Conservation (phyloP, 78 protist species). For the Protostelium mycophagum region DNA sequence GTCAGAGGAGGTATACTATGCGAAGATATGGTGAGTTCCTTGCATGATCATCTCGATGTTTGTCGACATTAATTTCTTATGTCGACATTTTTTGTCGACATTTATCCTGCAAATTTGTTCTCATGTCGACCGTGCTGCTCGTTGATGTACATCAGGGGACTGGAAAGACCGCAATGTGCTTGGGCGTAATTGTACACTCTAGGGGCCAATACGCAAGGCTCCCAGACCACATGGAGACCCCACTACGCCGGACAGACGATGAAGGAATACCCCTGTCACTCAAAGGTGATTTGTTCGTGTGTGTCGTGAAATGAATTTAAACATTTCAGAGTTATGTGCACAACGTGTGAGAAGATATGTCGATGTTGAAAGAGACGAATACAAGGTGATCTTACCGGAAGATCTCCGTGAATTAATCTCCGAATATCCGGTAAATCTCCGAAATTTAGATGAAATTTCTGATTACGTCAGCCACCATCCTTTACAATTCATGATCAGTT, state of each 20-base stretch:
- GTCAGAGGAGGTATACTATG: not conserved
- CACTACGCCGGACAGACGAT: not conserved
- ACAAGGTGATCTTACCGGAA: not conserved
- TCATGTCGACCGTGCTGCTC: too few relatives aligned
- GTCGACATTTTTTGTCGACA: not conserved
- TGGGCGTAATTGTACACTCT: not conserved
- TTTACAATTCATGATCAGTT: too few relatives aligned
- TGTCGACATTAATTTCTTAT: not conserved
- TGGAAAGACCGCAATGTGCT: not conserved
- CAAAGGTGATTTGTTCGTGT: slow-evolving; percentile 1
- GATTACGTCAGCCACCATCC: too few relatives aligned
- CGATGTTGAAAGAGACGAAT: not conserved
- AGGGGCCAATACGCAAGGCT: not conserved
- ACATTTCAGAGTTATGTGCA: not conserved
- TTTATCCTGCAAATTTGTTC: not conserved
- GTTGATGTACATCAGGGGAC: not conserved
- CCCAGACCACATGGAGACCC: not conserved
- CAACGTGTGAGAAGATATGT: not conserved
- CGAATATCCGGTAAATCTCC: not conserved
- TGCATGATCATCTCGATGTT: too few relatives aligned
- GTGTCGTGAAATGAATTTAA: too few relatives aligned
- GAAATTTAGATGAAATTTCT: too few relatives aligned
- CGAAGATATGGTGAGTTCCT: not conserved
- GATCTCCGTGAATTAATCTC: not conserved
- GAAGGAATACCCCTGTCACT: not conserved